Base-by-base conservation (phyloP, 2,329 filamentous ascomycete species). In the Myriosclerotinia duriaeana region DNA sequence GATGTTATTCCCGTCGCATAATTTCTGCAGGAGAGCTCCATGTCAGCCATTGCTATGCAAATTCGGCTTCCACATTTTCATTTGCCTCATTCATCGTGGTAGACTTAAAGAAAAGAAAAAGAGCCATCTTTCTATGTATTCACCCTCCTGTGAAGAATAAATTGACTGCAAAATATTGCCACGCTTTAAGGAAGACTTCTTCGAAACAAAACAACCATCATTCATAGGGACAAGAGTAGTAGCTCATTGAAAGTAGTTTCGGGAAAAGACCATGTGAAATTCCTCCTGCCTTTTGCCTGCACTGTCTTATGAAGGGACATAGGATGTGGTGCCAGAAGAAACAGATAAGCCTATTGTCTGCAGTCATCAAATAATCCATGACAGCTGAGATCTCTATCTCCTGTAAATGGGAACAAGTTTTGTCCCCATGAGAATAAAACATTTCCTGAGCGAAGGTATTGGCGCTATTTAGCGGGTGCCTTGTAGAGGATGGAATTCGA, bases 331-430 rank as follows among this genome's bases (percentile, higher is more conserved):
- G n/a, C 7, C 12, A 46, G 30, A n/a, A 34, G 30, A 36, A 20
- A 26, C n/a, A 5, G 26, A 26, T 26, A 46, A 59, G 55, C 55
- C 17, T n/a, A 17, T 26, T 26, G 40, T 30, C 55, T 59, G 55
- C 55, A 59, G 40, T 59, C 40, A 59, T 59, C 40, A 59, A 50
- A 46, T 44, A 34, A 58, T 15, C 38, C 38, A 15, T 42, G 38
- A 20, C 54, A 58, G 40, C 38, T 44, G 54, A 44, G 20, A 55
- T 22, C 15, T 20, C 5, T 17, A 40, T 55, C 12, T 55, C 8
- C 9, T 58, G 22, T 17, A 34, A 20, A n/a, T 14, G 40, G 12
- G 20, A 12, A 34, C 2, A 44, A 30, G 15, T 46, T 1, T 14
- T 34, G 4, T n/a, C 4, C 11, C 9, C 11, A 12, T 2, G 26